phyloP scores from a whole-genome alignment of 106 monocot genomes.

The Apostasia ramifera region DNA sequence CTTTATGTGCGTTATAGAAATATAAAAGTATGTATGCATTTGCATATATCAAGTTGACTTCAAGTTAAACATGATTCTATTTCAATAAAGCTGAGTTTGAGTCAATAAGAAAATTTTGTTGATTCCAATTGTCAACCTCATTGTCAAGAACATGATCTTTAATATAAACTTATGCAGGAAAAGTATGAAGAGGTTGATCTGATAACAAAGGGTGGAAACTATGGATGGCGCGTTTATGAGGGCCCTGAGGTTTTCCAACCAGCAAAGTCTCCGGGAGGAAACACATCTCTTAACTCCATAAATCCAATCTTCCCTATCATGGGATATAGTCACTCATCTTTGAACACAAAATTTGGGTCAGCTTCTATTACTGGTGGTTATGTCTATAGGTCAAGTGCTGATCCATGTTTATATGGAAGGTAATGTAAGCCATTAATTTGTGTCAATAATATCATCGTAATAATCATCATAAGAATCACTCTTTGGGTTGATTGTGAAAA shows the following conservation, averaged over 20 bases:
- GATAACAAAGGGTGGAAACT: constrained; percentile 90
- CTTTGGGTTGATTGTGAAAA: no score
- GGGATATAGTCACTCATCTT: constrained; percentile 61
- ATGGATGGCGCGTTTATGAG: constrained; percentile 88
- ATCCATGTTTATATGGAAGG: constrained; percentile 96
- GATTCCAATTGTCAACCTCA: no score
- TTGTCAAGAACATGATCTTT: not conserved
- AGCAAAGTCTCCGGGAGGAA: constrained; percentile 32
- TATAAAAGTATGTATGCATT: no score
- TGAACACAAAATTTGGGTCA: constrained; percentile 50
- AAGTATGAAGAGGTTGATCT: constrained; percentile 87
- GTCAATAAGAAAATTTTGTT: no score
- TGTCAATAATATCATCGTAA: no score
- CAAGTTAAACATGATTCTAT: no score
- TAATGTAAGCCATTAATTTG: constrained; percentile 7
- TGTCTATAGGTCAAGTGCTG: constrained; percentile 65
- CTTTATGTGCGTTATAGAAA: no score
- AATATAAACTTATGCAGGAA: constrained; percentile 29
- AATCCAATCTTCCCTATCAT: constrained; percentile 69
- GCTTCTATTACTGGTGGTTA: constrained; percentile 80
- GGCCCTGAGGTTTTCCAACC: constrained; percentile 53
- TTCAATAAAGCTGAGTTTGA: no score
- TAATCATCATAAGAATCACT: no score
- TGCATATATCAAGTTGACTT: no score
- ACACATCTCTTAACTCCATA: constrained; percentile 36